These are phyloP conservation scores for Pinus albicaulis DNA, from an alignment of 75 land plant species.

Conservation along the genomic window DNA sequence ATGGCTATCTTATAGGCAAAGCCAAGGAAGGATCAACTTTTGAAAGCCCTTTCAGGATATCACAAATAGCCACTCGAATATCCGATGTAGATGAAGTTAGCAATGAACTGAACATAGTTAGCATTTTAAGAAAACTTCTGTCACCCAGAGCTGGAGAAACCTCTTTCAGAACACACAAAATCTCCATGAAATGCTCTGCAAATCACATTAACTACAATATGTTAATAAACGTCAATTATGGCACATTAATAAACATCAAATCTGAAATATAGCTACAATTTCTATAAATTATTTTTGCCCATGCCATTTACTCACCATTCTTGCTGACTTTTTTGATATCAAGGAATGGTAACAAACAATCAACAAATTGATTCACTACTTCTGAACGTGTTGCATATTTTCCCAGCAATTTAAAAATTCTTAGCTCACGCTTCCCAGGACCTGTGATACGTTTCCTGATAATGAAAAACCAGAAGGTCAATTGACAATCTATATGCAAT, in stretches of 20 bases:
- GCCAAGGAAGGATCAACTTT: no score
- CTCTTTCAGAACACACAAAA: constrained; percentile 49
- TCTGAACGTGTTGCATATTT: constrained; percentile 44
- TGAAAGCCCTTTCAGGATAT: no score
- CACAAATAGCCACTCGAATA: no score
- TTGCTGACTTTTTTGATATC: constrained; percentile 25
- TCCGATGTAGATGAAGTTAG: no score
- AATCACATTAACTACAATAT: neutral
- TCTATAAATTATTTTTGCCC: no score
- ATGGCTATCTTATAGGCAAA: no score
- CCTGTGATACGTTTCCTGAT: constrained; percentile 30
- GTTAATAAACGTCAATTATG: neutral
- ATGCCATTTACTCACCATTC: constrained; percentile 41
- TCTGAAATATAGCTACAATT: neutral
- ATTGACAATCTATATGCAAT: neutral
- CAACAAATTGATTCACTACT: constrained; percentile 52
- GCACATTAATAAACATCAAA: neutral
- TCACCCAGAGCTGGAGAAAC: constrained; percentile 43
- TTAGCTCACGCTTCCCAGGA: constrained; percentile 43
- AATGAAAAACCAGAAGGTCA: neutral
- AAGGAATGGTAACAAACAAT: constrained; percentile 69
- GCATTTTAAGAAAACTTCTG: constrained; percentile 16
- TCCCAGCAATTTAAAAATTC: constrained; percentile 50
- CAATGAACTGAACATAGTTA: no score
- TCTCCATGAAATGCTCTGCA: constrained; percentile 57